Evolutionary conservation across 495 filamentous ascomycete genomes (phyloP).

Genomic region (Penicillium nucicola): DNA sequence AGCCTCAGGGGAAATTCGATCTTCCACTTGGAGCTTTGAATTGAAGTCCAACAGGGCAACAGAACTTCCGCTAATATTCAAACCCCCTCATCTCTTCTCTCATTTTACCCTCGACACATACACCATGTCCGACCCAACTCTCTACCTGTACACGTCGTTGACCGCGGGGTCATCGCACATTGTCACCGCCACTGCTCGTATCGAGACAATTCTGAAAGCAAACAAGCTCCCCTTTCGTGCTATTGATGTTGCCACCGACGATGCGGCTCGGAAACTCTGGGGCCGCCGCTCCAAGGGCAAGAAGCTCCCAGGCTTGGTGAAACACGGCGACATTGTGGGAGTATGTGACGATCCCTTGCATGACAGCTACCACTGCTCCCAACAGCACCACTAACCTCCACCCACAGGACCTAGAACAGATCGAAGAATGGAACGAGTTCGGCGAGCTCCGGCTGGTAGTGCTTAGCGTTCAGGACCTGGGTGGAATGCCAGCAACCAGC

Average conservation of each 20-base stretch:
- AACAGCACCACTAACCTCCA: neutral
- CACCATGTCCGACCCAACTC: conserved; percentile 62
- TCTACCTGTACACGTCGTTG: conserved; percentile 92
- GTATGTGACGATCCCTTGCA: conserved; percentile 51
- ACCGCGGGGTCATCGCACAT: conserved; percentile 98
- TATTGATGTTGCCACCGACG: conserved; percentile 89
- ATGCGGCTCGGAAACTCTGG: conserved; percentile 88
- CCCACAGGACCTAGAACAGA: conserved; percentile 78
- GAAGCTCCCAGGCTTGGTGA: conserved; percentile 86
- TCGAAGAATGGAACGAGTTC: conserved; percentile 99
- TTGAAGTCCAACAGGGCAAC: neutral
- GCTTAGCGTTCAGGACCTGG: conserved; percentile 41
- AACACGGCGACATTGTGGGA: conserved; percentile 79
- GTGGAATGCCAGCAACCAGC: conserved; percentile 43
- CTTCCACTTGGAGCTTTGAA: neutral
- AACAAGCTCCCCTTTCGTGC: conserved; percentile 91
- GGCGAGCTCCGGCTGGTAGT: conserved; percentile 88
- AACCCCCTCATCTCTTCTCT: neutral
- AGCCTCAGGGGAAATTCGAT: conserved; percentile 4
- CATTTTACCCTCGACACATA: neutral
- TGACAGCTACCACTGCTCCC: neutral
- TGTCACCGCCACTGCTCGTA: conserved; percentile 88
- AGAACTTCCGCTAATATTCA: no score
- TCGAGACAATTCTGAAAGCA: conserved; percentile 94
- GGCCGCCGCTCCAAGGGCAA: conserved; percentile 72